These are phyloP conservation scores for Penicillium sp. DNA, from an alignment of 2,329 filamentous ascomycete genomes.

Conservation along the genomic window DNA sequence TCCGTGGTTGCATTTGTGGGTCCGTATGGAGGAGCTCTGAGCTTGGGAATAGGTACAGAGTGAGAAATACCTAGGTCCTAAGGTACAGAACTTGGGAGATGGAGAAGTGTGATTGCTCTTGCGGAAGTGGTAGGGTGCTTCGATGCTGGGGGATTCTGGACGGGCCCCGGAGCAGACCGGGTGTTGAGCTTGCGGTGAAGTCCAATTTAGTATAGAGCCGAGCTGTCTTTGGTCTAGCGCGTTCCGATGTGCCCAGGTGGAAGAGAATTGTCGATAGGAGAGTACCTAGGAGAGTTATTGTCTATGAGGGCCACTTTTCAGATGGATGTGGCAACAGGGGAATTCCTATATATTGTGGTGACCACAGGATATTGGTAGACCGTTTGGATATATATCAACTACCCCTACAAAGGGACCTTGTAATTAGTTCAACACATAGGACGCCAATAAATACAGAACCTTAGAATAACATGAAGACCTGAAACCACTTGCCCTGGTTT, in stretches of 20 bases:
- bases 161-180: not conserved
- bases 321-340: not conserved
- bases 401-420: too few relatives aligned
- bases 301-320: not conserved
- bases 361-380: not conserved
- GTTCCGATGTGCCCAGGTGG: not conserved
- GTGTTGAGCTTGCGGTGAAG: not conserved
- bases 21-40: not conserved
- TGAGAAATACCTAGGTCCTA: too few relatives aligned
- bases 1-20: not conserved
- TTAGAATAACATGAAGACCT: too few relatives aligned
- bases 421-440: too few relatives aligned
- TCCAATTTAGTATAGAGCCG: not conserved
- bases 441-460: too few relatives aligned
- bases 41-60: too few relatives aligned
- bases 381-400: not conserved
- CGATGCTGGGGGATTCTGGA: not conserved
- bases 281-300: too few relatives aligned
- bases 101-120: not conserved
- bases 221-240: not conserved
- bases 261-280: not conserved
- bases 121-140: not conserved
- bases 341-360: not conserved
- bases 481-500: too few relatives aligned
- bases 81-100: not conserved